A percentile compares a stretch with the other conserved stretches of the same genome.
Conservation (phyloP, 2,329 filamentous ascomycete species). For the Cladosporium sp. region DNA sequence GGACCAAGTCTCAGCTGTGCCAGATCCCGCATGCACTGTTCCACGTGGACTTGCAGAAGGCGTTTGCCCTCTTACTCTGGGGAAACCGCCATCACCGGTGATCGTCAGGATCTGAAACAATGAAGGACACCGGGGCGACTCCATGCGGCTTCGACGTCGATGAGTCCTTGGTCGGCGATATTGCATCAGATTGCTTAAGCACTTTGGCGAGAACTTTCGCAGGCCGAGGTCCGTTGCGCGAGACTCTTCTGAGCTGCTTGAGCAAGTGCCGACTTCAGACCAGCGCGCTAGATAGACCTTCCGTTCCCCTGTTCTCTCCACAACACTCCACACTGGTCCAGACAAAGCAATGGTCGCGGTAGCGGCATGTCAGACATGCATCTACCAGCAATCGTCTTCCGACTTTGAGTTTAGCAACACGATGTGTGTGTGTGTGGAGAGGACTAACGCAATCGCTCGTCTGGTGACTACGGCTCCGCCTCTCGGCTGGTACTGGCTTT, state of each 20-base stretch:
- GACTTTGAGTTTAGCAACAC: background rate
- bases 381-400: background rate
- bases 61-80: background rate
- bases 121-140: slow-evolving; percentile 7
- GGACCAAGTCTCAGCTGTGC: background rate
- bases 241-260: background rate
- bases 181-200: background rate
- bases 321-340: slow-evolving; percentile 4
- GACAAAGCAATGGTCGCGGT: background rate
- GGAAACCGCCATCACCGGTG: background rate
- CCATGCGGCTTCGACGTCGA: background rate
- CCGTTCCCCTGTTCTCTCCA: background rate
- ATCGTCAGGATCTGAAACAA: slow-evolving; percentile 15
- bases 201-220: background rate
- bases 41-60: slow-evolving; percentile 7
- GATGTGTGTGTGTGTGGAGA: background rate
- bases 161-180: background rate
- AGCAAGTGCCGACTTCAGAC: slow-evolving; percentile 5
- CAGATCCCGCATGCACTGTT: background rate
- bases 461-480: slow-evolving; percentile 12
- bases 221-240: background rate
- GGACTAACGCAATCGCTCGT: background rate
- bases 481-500: background rate
- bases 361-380: background rate
- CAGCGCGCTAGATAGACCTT: background rate